These are phyloP conservation scores for Periconia macrospinosa DNA, from an alignment of 2,329 filamentous ascomycete species.

Conservation along the genomic window DNA sequence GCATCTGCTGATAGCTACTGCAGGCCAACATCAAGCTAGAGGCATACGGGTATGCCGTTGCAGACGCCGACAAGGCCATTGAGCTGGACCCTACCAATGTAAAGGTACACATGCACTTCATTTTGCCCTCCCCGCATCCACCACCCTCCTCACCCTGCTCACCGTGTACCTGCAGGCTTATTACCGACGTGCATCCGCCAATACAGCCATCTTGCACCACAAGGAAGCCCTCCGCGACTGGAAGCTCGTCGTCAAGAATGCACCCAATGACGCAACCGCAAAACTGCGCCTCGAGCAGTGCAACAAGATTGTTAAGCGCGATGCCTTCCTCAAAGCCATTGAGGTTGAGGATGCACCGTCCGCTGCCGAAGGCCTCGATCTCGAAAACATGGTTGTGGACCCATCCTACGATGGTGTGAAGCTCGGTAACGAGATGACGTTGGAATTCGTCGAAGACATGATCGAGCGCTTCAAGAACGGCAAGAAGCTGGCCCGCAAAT, in stretches of 20 bases:
- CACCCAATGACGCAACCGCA: constrained; percentile 86
- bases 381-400: constrained; percentile 84
- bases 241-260: constrained; percentile 84
- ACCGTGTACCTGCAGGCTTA: constrained; percentile 67
- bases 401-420: constrained; percentile 80
- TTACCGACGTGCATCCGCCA: constrained; percentile 88
- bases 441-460: constrained; percentile 66
- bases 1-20: constrained; percentile 20
- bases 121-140: neutral
- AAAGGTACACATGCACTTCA: constrained; percentile 63
- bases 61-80: constrained; percentile 87
- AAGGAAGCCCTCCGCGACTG: constrained; percentile 90
- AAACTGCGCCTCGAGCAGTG: constrained; percentile 90
- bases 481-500: constrained; percentile 94
- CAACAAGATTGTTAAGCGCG: constrained; percentile 88
- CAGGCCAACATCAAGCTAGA: constrained; percentile 95
- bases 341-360: constrained; percentile 90
- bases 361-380: constrained; percentile 61
- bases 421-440: constrained; percentile 82
- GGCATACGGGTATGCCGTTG: constrained; percentile 88
- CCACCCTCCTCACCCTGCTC: constrained; percentile 2
- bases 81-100: constrained; percentile 85
- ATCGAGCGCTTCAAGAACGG: constrained; percentile 65
- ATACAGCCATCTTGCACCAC: constrained; percentile 86
- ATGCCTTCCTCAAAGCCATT: constrained; percentile 83